phyloP scores from a whole-genome alignment of 345 rosid species.

The Ceriops zippeliana region DNA sequence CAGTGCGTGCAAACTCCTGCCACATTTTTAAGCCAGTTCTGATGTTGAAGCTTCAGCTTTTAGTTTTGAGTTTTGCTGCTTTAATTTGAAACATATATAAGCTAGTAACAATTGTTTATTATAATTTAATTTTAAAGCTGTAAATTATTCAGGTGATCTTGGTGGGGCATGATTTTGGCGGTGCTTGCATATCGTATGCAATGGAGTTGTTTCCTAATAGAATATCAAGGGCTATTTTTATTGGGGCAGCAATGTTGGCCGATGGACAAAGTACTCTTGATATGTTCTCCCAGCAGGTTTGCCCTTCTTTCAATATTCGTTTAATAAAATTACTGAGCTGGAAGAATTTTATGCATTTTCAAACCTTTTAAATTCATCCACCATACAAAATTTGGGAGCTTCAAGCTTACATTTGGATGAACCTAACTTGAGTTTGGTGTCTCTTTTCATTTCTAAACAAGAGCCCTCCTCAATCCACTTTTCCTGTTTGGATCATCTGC shows the following conservation, averaged over 20 bases:
- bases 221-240: constrained; percentile 39
- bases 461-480: not conserved
- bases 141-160: constrained; percentile 33
- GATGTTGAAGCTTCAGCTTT: not conserved
- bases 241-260: constrained; percentile 42
- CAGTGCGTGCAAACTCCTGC: not conserved
- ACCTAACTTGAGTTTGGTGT: not conserved
- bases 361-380: no score
- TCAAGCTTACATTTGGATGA: no score
- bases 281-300: constrained; percentile 42
- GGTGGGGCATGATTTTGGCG: constrained; percentile 47
- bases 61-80: not conserved
- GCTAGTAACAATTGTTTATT: not conserved
- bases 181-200: constrained; percentile 42
- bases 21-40: not conserved
- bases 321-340: not conserved
- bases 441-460: not conserved
- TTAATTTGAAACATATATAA: constrained; percentile 1
- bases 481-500: not conserved
- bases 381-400: no score
- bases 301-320: not conserved
- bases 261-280: constrained; percentile 36
- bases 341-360: not conserved
- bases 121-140: not conserved
- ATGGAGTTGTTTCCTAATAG: constrained; percentile 45